These are phyloP conservation scores for Hyphodiscus sp. DNA, from an alignment of 2,329 filamentous ascomycete genomes.

Conservation along the genomic window DNA sequence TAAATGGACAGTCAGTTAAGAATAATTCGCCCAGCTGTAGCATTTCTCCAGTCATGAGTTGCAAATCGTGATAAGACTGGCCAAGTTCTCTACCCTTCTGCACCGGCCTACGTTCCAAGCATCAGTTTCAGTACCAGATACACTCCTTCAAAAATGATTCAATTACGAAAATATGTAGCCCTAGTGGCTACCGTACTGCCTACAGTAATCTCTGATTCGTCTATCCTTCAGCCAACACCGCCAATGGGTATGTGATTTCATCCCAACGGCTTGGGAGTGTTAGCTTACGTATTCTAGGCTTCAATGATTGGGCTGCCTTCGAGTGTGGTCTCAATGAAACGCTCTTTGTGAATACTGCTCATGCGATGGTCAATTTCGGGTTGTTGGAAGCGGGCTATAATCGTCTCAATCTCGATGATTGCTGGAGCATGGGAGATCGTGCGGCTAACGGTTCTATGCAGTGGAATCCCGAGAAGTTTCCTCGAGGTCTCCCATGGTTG, in stretches of 20 bases:
- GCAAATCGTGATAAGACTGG: background rate
- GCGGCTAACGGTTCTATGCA: conserved; percentile 37
- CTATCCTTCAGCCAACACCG: conserved; percentile 31
- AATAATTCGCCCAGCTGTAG: background rate
- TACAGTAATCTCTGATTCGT: conserved; percentile 2
- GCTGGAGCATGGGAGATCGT: conserved; percentile 45
- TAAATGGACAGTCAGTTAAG: background rate
- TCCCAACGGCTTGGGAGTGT: background rate
- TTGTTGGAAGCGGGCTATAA: conserved; percentile 46
- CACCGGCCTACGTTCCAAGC: background rate
- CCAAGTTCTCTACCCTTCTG: background rate
- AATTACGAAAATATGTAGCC: background rate
- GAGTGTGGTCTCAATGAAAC: conserved; percentile 42
- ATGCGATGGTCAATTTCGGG: conserved; percentile 41
- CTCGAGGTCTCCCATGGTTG: conserved; percentile 49
- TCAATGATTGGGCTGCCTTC: conserved; percentile 46
- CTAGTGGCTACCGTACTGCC: conserved; percentile 1
- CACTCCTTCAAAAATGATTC: background rate
- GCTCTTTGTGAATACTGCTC: conserved; percentile 40
- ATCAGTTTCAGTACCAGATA: background rate
- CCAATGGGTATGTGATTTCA: conserved; percentile 35
- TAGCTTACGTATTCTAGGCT: conserved; percentile 21
- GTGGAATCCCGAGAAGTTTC: conserved; percentile 46
- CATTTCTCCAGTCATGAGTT: background rate
- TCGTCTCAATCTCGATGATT: conserved; percentile 58